Evolutionary conservation across 371 early-diverging fungal species (phyloP).

Genomic region (Gilbertella persicaria): DNA sequence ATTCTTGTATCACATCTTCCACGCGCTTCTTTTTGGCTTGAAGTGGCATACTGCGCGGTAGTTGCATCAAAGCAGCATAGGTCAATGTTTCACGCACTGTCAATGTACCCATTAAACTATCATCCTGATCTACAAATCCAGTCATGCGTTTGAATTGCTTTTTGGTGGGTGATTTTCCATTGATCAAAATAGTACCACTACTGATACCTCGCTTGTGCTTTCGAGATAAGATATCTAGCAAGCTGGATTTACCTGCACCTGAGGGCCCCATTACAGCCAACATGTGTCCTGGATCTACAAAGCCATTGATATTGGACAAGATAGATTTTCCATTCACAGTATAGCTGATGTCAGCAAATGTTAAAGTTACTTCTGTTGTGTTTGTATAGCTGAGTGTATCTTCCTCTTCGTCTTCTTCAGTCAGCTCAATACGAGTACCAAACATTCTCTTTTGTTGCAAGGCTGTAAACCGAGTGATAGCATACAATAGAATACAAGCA

Average conservation of each 20-base stretch:
- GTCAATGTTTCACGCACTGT: slow-evolving; percentile 92
- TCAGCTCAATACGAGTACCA: slow-evolving; percentile 34
- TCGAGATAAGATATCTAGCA: slow-evolving; percentile 86
- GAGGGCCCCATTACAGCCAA: slow-evolving; percentile 81
- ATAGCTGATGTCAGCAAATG: slow-evolving; percentile 57
- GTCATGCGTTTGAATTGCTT: slow-evolving; percentile 62
- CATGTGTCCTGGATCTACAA: slow-evolving; percentile 70
- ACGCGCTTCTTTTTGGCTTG: slow-evolving; percentile 42
- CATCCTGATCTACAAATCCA: slow-evolving; percentile 95
- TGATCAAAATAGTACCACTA: slow-evolving; percentile 87
- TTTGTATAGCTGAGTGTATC: slow-evolving; percentile 9
- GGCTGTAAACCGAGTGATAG: slow-evolving; percentile 32
- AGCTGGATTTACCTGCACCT: slow-evolving; percentile 83
- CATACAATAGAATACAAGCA: slow-evolving; percentile 30
- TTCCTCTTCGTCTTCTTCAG: slow-evolving; percentile 27
- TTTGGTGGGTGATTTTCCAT: slow-evolving; percentile 66
- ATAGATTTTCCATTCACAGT: slow-evolving; percentile 63
- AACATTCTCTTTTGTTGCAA: slow-evolving; percentile 38
- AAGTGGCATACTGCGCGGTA: slow-evolving; percentile 64
- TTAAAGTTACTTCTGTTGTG: slow-evolving; percentile 22
- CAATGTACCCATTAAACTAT: slow-evolving; percentile 79
- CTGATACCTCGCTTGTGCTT: slow-evolving; percentile 81
- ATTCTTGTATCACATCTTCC: slow-evolving; percentile 65
- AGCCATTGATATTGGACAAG: slow-evolving; percentile 58
- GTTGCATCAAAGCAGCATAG: slow-evolving; percentile 81